Base-by-base conservation (phyloP, 139 green algal species). In the Volvox reticuliferus region DNA sequence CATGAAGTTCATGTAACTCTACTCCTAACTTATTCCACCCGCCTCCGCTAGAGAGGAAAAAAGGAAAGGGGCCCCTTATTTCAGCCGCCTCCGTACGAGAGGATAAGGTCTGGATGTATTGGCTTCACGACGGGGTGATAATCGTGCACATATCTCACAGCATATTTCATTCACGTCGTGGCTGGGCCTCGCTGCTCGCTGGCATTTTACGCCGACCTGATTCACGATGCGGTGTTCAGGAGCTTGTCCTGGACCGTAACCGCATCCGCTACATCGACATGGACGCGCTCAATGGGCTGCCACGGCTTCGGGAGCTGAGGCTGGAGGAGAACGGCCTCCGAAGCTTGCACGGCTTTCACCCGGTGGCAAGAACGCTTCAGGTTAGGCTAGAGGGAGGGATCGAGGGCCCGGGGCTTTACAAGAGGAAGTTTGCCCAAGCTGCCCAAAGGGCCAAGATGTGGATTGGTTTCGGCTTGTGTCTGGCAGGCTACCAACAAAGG, bases 181-280 rank as follows among this genome's bases (percentile, higher is more conserved):
- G n/a, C n/a, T n/a, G n/a, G n/a, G n/a, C n/a, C n/a, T n/a, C n/a
- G n/a, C n/a, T n/a, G n/a, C n/a, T n/a, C n/a, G n/a, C n/a, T n/a
- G n/a, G n/a, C n/a, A n/a, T n/a, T 55, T 55, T 55, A 55, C 44
- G 44, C 44, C 44, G 44, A 55, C 44, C 9, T 9, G 44, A 9
- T 55, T 9, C 9, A 55, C 44, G 21, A 63, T 75, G 3, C 22
- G 28, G 19, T 18, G 18, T 67, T 88, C 85, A 94, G 85, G 96
- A 97, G 94, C 95, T 97, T 21, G 91, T 97, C 28, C 91, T 96
- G 30, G 94, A 96, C 84, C 89, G 94, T 81, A 97, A 97, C 93
- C 81, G 89, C 35, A 90, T 92, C 62, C 89, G 91, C 61, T 93
- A 91, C 85, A 35, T 97, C 0, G 95, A 97, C 50, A 24, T 87